Evolutionary conservation across 2,329 filamentous ascomycete genomes (phyloP).

Genomic region (Simplicillium sp.): DNA sequence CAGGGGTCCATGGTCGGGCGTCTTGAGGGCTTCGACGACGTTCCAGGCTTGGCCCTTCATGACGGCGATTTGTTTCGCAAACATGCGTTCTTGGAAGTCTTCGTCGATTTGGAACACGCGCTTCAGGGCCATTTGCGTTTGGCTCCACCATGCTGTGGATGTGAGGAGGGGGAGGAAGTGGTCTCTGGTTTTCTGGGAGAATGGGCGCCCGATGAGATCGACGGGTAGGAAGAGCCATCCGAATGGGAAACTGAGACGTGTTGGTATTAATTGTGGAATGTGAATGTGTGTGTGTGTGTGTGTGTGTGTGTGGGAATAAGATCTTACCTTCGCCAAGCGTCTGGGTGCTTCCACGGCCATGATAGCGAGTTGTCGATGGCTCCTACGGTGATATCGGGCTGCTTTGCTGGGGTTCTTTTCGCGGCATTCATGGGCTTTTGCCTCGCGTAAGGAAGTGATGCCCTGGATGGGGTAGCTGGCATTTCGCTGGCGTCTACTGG

Average conservation of each 20-base stretch:
- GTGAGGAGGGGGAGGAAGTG: conserved; percentile 96
- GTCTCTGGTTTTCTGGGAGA: conserved; percentile 84
- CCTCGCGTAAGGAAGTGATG: conserved; percentile 59
- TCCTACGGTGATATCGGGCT: conserved; percentile 64
- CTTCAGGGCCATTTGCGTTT: conserved; percentile 80
- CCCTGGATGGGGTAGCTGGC: conserved; percentile 27
- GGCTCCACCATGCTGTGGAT: conserved; percentile 93
- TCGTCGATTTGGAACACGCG: conserved; percentile 83
- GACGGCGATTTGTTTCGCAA: conserved; percentile 93
- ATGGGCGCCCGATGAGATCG: conserved; percentile 89
- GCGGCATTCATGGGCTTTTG: conserved; percentile 79
- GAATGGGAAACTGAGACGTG: conserved; percentile 77
- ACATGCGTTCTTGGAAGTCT: conserved; percentile 98
- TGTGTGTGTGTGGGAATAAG: not conserved
- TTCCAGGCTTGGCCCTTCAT: conserved; percentile 99
- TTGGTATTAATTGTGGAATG: not conserved
- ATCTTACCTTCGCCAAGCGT: conserved; percentile 60
- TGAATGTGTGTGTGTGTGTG: too few species aligned
- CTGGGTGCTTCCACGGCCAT: conserved; percentile 98
- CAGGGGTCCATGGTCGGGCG: conserved; percentile 81
- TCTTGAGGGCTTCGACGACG: conserved; percentile 94
- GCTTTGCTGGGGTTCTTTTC: conserved; percentile 34
- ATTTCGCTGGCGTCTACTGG: conserved; percentile 46
- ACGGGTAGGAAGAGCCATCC: conserved; percentile 97
- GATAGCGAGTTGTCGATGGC: conserved; percentile 97